Percentiles rank a stretch among this genome's conserved stretches.
Evolutionary conservation across 345 rosid genomes (phyloP).

Genomic region (Corymbia maculata): DNA sequence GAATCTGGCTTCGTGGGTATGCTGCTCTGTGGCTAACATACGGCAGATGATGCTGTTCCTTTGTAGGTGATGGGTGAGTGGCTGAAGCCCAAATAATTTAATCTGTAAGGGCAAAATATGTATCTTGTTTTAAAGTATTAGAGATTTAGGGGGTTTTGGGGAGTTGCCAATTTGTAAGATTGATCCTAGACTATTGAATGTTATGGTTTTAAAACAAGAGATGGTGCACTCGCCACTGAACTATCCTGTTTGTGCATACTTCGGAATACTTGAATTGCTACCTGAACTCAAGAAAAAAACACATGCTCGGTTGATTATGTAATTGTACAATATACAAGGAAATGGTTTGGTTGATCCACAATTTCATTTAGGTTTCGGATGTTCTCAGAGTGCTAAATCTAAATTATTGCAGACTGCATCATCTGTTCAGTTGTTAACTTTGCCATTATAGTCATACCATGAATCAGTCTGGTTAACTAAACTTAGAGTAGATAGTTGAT

Average conservation of each 20-base stretch:
- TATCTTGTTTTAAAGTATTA: background rate
- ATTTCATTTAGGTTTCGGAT: background rate
- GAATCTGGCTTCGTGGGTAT: background rate
- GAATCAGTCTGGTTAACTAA: background rate
- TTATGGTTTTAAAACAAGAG: background rate
- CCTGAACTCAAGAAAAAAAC: background rate
- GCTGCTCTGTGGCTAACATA: background rate
- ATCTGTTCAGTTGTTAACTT: background rate
- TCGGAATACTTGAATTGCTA: background rate
- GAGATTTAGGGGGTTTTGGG: background rate
- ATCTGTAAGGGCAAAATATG: background rate
- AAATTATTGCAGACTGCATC: background rate
- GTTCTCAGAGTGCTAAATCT: background rate
- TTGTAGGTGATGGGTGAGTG: background rate
- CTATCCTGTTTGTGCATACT: background rate
- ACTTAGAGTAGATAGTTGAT: background rate
- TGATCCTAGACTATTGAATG: background rate
- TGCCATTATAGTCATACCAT: background rate
- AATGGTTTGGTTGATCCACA: background rate
- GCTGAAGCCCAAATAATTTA: background rate
- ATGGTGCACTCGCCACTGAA: background rate
- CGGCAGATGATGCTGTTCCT: background rate
- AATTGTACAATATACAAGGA: background rate
- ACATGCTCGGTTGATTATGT: background rate
- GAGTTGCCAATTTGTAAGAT: background rate